Base-by-base conservation (phyloP, 495 filamentous ascomycete genomes). In the Trichocladium uniseriatum region DNA sequence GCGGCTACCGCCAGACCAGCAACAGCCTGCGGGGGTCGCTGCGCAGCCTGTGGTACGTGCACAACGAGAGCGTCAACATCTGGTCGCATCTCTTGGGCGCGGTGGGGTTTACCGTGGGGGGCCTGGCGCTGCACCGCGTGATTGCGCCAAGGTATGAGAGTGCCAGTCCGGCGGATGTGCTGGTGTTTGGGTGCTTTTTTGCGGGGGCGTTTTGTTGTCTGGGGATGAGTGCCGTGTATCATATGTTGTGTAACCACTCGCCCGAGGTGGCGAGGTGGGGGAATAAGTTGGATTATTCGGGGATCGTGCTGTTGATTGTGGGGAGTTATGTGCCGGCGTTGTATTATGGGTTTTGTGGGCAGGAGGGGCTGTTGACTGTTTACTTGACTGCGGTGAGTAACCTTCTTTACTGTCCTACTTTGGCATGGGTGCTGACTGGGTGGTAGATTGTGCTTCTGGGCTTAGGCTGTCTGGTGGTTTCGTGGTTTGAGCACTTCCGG, bases 51-150 rank as follows among this genome's bases (percentile, higher is more conserved):
- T 51, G 55, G 51, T 62, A 66, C 55, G 52, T 72, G 46, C 71
- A 97, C 70, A 97, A 95, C 68, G 89, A 97, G 65, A 80, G 79
- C n/a, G 84, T 97, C 52, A 97, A 97, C 66, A 91, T 95, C 60
- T 95, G 89, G 68, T 80, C 85, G 2, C 91, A 97, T 66, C 76
- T 95, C 6, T 55, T 92, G 18, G 83, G 82, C 39, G 70, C 81
- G 13, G 41, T 82, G 5, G 28, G 61, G 16, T 77, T 79, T 48
- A 52, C 73, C 16, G 51, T 70, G 14, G 51, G 65, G 1, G 70
- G 62, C 0, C 50, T 54, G 9, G 63, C 52, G 43, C 53, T 69
- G 20, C 58, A 66, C 52, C 37, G 39, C 10, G 45, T 68, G 35
- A 63, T 89, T 28, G 68, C 67, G 22, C 81, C 86, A 13, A 81